Conservation (phyloP, 805 yeast genomes). For the Starmerella asiatica region DNA sequence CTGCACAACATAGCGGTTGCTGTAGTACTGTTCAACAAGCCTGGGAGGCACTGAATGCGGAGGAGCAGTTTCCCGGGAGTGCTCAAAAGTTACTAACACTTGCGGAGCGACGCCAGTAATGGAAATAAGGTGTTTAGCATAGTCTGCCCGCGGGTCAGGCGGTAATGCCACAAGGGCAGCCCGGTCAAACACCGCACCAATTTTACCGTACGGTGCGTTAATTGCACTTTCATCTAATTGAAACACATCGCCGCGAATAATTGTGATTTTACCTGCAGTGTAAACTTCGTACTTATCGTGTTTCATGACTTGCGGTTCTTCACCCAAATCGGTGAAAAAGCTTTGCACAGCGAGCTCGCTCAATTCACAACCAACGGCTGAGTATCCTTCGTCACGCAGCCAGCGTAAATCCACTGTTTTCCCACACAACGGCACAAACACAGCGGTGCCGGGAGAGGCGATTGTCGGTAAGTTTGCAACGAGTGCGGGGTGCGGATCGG, state of each 20-base stretch:
- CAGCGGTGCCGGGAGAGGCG: conserved; percentile 5
- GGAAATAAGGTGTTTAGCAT: conserved; percentile 6
- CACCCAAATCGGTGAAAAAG: conserved; percentile 10
- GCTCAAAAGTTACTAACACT: conserved; percentile 13
- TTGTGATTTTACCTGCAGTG: not conserved
- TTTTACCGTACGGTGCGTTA: not conserved
- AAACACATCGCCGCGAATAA: conserved; percentile 10
- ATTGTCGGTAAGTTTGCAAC: conserved; percentile 5
- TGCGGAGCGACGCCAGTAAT: conserved; percentile 14
- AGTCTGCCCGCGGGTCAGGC: conserved; percentile 3
- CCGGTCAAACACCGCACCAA: conserved; percentile 14
- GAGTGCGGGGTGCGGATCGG: conserved; percentile 9
- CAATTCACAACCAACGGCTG: conserved; percentile 13
- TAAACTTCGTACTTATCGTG: not conserved
- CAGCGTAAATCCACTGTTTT: conserved; percentile 11
- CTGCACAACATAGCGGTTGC: conserved; percentile 4
- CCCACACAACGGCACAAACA: conserved; percentile 16
- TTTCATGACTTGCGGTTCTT: not conserved
- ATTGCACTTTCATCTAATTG: conserved; percentile 6
- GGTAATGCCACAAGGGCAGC: conserved; percentile 17
- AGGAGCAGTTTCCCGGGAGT: conserved; percentile 7
- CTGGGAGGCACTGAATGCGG: conserved; percentile 12
- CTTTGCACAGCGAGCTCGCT: conserved; percentile 8
- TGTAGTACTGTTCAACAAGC: conserved; percentile 11
- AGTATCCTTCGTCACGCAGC: conserved; percentile 8